Base-by-base conservation (phyloP, 257 asterid species). In the Jaltomata sinuosa region DNA sequence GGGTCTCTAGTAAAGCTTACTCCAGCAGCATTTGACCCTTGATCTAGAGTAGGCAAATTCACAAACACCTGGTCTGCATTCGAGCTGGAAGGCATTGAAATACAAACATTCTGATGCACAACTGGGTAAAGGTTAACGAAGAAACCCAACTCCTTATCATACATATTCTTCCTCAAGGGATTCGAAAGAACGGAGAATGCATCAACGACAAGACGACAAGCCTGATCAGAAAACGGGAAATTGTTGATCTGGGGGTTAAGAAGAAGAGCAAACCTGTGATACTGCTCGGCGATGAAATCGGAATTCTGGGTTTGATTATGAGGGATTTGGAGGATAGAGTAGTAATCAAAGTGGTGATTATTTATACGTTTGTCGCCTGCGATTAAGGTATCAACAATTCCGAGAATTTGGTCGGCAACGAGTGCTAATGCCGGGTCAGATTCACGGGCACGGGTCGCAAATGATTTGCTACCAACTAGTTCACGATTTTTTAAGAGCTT, bases 371-470 rank as follows among this genome's bases (percentile, higher is more conserved):
- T 84, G 55, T 94, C 98, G 0, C 93, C 93, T 81, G 97, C 94
- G 84, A 91, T 87, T 12, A 97, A 91, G 25, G 99, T 95, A 86
- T 97, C 98, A 25, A 89, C 94, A 8, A 97, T 93, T 19, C 96
- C 95, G 9, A 97, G 92, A 59, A 97, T 90, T 87, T 92, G 97
- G 87, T 94, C 97, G 45, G 80, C 42, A 72, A 97, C 97, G 68
- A 84, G 91, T n/a, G 92, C 18, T 18, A 94, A 90, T 38, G 91
- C 87, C 77, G 97, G 98, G 93, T 95, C 98, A 83, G 96, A 87
- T 81, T 94, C 99, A 34, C 97, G 94, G 34, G 98, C 99, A 3
- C 98, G 97, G 82, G 91, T 89, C 15, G 98, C 99, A 84, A 94
- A 93, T 4, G 98, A 90, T 85, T 94, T 97, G 92, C 98, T 90